Evolutionary conservation across 2,329 filamentous ascomycete species (phyloP).

Genomic region (Aspergillaceae sp.): DNA sequence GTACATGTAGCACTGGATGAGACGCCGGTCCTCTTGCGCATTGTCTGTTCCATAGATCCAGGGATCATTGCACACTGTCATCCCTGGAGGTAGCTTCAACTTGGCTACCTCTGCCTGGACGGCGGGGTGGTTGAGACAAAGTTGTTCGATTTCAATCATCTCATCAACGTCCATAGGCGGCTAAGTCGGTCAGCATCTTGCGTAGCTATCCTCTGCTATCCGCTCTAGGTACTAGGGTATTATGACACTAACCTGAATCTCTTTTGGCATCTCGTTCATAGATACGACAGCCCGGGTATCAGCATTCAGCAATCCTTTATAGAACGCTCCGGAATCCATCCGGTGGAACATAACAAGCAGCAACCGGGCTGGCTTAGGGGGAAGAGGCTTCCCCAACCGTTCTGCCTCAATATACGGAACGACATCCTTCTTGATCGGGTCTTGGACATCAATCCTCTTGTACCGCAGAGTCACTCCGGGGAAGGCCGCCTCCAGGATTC

Average conservation of each 20-base stretch:
- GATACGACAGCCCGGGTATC: conserved; percentile 28
- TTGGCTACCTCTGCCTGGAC: conserved; percentile 54
- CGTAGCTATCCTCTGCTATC: conserved; percentile 11
- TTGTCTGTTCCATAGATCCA: conserved; percentile 59
- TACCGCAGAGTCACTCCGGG: conserved; percentile 37
- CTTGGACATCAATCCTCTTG: conserved; percentile 60
- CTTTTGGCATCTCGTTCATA: conserved; percentile 39
- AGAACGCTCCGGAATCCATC: conserved; percentile 35
- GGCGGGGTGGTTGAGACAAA: conserved; percentile 47
- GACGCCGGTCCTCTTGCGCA: conserved; percentile 28
- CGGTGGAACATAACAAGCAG: conserved; percentile 45
- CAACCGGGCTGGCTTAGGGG: conserved; percentile 43
- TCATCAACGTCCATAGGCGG: conserved; percentile 53
- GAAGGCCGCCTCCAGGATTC: conserved; percentile 29
- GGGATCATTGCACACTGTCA: conserved; percentile 50
- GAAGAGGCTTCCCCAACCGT: conserved; percentile 42
- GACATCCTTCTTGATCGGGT: conserved; percentile 53
- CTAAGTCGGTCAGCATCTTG: conserved; percentile 37
- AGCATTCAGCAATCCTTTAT: conserved; percentile 33
- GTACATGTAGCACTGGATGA: conserved; percentile 37
- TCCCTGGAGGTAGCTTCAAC: conserved; percentile 49
- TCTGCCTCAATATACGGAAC: conserved; percentile 57
- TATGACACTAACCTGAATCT: conserved; percentile 31
- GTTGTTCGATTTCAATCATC: conserved; percentile 49
- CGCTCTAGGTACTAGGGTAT: too few species aligned